phyloP scores from a whole-genome alignment of 345 rosid species.

The Rhodamnia argentea region DNA sequence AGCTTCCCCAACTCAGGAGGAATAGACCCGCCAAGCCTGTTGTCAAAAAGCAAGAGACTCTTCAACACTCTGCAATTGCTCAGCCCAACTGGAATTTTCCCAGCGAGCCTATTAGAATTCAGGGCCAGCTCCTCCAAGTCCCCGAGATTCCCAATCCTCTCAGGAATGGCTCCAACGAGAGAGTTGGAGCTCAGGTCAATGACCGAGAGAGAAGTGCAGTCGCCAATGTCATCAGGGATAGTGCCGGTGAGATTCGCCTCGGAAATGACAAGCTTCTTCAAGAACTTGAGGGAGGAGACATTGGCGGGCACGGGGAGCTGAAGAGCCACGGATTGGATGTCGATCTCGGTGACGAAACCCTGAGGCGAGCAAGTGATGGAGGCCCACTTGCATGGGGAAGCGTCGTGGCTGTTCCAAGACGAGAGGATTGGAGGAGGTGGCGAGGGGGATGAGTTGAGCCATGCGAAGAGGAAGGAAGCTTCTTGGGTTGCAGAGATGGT shows the following conservation, averaged over 20 bases:
- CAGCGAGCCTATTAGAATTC: constrained; percentile 74
- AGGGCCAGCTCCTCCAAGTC: constrained; percentile 47
- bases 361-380: constrained; percentile 57
- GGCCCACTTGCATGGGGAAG: constrained; percentile 76
- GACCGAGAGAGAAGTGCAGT: constrained; percentile 25
- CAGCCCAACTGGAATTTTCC: constrained; percentile 64
- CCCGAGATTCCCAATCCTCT: constrained; percentile 38
- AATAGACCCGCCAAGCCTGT: constrained; percentile 52
- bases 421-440: constrained; percentile 31
- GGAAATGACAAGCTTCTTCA: constrained; percentile 47
- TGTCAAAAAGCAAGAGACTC: constrained; percentile 53
- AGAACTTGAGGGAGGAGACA: constrained; percentile 43
- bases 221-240: constrained; percentile 46
- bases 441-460: constrained; percentile 12
- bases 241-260: constrained; percentile 65
- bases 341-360: constrained; percentile 58
- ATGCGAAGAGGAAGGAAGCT: background rate
- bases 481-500: background rate
- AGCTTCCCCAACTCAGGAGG: constrained; percentile 68
- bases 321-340: constrained; percentile 46
- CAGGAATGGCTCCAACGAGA: constrained; percentile 58
- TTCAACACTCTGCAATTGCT: constrained; percentile 33
- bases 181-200: constrained; percentile 59
- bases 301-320: constrained; percentile 44
- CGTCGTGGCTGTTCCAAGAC: constrained; percentile 54